phyloP scores from a whole-genome alignment of 805 yeast genomes.

The Zygosaccharomyces pseudorouxii region DNA sequence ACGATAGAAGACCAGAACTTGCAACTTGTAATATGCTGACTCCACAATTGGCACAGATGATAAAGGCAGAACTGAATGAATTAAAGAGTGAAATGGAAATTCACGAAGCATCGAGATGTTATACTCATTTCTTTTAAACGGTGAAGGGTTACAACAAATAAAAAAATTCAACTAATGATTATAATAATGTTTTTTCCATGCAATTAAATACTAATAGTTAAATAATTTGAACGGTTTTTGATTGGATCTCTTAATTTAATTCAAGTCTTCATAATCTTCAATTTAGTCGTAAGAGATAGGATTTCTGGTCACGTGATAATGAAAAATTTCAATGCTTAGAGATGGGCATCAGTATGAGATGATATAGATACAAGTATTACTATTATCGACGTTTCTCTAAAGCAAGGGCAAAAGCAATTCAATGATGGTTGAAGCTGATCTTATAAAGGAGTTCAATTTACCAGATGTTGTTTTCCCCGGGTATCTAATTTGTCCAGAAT shows the following conservation, averaged over 20 bases:
- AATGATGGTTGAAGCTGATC: not conserved
- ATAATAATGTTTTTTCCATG: not conserved
- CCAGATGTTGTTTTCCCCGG: constrained; percentile 71
- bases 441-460: constrained; percentile 8
- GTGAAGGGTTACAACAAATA: not conserved
- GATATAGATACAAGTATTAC: not conserved
- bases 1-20: constrained; percentile 87
- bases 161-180: not conserved
- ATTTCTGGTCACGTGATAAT: not conserved
- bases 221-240: not conserved
- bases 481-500: constrained; percentile 63
- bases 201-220: not conserved
- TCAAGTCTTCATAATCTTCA: not conserved
- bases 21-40: constrained; percentile 92
- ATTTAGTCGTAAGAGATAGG: not conserved
- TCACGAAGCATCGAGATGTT: constrained; percentile 71
- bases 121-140: constrained; percentile 73
- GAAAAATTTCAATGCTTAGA: constrained; percentile 1
- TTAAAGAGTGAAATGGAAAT: constrained; percentile 77
- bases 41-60: constrained; percentile 78
- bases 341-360: not conserved
- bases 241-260: not conserved
- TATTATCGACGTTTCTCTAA: not conserved
- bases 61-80: constrained; percentile 77
- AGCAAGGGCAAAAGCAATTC: not conserved